phyloP scores from a whole-genome alignment of 78 protist species.

The Mantamonas sphyraenae region DNA sequence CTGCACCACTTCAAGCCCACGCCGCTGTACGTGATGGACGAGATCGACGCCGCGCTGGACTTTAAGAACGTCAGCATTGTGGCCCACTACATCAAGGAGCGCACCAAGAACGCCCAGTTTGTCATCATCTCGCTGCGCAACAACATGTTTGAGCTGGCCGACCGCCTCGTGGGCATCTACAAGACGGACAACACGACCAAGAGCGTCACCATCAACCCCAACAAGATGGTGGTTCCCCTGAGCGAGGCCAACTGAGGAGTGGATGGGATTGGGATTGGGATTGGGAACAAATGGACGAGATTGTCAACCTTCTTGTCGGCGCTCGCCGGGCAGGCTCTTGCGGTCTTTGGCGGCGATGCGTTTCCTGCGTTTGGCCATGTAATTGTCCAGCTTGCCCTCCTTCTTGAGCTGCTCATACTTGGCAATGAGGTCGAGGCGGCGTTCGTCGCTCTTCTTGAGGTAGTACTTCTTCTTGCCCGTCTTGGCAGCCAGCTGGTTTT shows the following conservation, averaged over 20 bases:
- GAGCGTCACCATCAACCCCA: constrained; percentile 94
- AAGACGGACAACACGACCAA: constrained; percentile 92
- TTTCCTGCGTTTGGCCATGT: background rate
- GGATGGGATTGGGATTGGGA: too few species aligned
- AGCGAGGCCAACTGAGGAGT: too few species aligned
- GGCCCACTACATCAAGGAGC: constrained; percentile 96
- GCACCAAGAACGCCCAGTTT: constrained; percentile 98
- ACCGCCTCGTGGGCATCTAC: constrained; percentile 97
- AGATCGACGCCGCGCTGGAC: constrained; percentile 99
- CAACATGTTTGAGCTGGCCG: constrained; percentile 99
- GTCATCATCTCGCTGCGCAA: constrained; percentile 95
- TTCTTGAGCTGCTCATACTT: background rate
- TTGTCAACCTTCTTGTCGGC: too few species aligned
- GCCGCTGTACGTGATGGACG: constrained; percentile 99
- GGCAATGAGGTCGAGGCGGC: background rate
- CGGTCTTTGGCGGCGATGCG: background rate
- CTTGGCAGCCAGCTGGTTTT: too few species aligned
- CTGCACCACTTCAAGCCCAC: constrained; percentile 99
- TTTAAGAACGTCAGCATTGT: constrained; percentile 89
- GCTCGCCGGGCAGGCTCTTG: background rate
- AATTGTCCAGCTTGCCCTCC: background rate
- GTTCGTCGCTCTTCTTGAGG: too few species aligned
- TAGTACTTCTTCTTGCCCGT: too few species aligned
- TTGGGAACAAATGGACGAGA: too few species aligned
- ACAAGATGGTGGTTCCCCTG: too few species aligned